A percentile compares a stretch with the other conserved stretches of the same genome.
Evolutionary conservation across 2,329 filamentous ascomycete species (phyloP).

Genomic region (Monosporascus cannonballus): DNA sequence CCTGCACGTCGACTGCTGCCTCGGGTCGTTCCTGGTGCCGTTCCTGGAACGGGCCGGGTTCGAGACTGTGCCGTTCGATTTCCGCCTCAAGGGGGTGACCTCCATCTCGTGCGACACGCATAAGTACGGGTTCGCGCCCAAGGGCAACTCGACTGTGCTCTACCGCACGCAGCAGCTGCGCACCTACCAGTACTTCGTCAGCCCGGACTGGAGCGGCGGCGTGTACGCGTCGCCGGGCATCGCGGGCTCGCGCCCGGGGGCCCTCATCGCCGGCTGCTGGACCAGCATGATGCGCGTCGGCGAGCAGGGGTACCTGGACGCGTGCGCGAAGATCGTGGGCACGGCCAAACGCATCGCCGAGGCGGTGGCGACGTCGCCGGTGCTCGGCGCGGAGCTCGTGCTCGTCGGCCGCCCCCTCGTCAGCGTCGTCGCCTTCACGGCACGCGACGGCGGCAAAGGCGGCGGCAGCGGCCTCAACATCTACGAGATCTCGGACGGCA

Average conservation of each 20-base stretch:
- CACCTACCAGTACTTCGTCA: conserved; percentile 93
- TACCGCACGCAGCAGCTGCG: conserved; percentile 78
- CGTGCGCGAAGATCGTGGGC: conserved; percentile 83
- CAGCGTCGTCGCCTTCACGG: conserved; percentile 81
- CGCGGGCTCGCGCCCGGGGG: conserved; percentile 85
- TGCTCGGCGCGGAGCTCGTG: conserved; percentile 65
- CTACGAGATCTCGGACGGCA: conserved; percentile 89
- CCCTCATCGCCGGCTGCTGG: conserved; percentile 95
- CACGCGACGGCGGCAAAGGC: conserved; percentile 45
- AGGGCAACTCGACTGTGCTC: conserved; percentile 89
- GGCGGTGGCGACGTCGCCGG: conserved; percentile 63
- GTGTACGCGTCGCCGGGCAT: conserved; percentile 93
- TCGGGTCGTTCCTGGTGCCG: conserved; percentile 91
- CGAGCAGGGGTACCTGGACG: conserved; percentile 79
- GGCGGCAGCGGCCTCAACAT: conserved; percentile 58
- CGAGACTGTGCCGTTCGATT: conserved; percentile 83
- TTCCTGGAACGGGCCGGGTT: conserved; percentile 93
- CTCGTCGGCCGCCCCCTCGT: conserved; percentile 83
- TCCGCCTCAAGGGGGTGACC: conserved; percentile 87
- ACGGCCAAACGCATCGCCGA: conserved; percentile 76
- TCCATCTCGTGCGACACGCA: conserved; percentile 96
- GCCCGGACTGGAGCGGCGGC: conserved; percentile 89
- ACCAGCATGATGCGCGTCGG: conserved; percentile 83
- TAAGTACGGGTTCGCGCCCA: conserved; percentile 98
- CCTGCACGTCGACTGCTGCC: conserved; percentile 94